Conservation (phyloP, 2,329 filamentous ascomycete species). For the Cadophora luteo-olivacea region DNA sequence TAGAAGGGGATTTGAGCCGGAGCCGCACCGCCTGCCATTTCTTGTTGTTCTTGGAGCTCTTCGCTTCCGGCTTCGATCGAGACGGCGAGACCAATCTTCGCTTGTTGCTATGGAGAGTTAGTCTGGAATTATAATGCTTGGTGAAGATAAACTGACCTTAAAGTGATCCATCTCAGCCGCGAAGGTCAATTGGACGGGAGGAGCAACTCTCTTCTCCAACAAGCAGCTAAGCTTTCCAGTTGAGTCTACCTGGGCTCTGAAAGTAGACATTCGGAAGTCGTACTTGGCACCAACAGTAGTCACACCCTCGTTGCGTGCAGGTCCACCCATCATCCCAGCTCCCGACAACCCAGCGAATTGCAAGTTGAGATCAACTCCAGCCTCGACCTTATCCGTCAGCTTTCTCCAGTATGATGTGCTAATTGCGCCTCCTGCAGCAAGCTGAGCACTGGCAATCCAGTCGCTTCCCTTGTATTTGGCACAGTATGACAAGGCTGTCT, state of each 20-base stretch:
- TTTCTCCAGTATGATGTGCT: conserved; percentile 94
- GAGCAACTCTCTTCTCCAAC: conserved; percentile 94
- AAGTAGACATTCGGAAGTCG: conserved; percentile 94
- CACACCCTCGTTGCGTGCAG: conserved; percentile 82
- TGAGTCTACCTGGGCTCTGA: conserved; percentile 95
- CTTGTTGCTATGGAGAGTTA: conserved; percentile 73
- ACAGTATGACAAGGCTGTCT: conserved; percentile 88
- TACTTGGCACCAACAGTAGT: conserved; percentile 96
- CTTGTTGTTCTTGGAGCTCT: conserved; percentile 86
- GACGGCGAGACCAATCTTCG: conserved; percentile 93
- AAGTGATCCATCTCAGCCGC: conserved; percentile 96
- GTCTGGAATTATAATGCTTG: conserved; percentile 21
- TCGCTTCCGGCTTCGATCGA: conserved; percentile 87
- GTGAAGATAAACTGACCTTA: conserved; percentile 69
- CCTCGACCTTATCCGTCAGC: conserved; percentile 93
- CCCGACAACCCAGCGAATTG: conserved; percentile 73
- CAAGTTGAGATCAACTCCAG: conserved; percentile 92
- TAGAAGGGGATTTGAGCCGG: conserved; percentile 66
- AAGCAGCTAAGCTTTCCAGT: conserved; percentile 92
- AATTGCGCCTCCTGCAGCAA: conserved; percentile 80
- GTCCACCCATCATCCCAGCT: conserved; percentile 74
- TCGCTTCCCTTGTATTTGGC: conserved; percentile 90
- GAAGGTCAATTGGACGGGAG: conserved; percentile 91
- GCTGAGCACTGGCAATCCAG: conserved; percentile 91
- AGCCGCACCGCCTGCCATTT: conserved; percentile 59